Evolutionary conservation across 2,329 filamentous ascomycete species (phyloP), one percentile per base, ranked within the genome.

Genomic region (Chrysoporthe cubensis): DNA sequence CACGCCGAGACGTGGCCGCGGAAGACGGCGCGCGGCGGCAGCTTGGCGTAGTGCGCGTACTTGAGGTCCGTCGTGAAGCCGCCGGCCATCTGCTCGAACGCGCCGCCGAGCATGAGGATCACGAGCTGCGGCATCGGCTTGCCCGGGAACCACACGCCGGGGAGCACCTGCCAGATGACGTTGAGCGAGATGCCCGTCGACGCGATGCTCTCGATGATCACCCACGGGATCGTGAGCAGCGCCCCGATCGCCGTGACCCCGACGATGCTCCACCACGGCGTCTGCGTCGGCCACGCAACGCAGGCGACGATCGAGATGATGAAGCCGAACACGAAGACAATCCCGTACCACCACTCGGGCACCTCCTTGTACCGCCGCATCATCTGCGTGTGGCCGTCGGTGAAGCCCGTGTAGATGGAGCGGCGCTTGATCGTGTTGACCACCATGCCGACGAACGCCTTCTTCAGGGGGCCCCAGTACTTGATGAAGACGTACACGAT

Each of bases 21-120:
- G 72, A 89, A 90, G 4, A 87, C 85, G 46, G 88, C 82, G 8
- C 85, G 82, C 0, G 87, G 87, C 3, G 87, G 86, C 21, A 89
- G 87, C 78, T 88, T 88, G 77, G 86, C 82, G 75, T 88, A 88
- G 60, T 76, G 75, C 0, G 74, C 75, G 65, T 76, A 72, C 71
- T 78, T 75, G 48, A 73, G 71, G 65, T 74, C 77, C 70, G 73
- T 72, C 6, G 78, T 81, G 74, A 86, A 86, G 74, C 79, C 80
- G 26, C 86, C 62, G 14, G 62, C 62, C 40, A 64, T 64, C n/a
- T 64, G 62, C 62, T 77, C 34, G 83, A 83, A 70, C 85, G 83
- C 0, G 82, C 81, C 66, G 82, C 75, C 66, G 72, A 64, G 72
- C 1, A 78, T 75, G 75, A 84, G 84, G 75, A 84, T 83, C 72